These are phyloP conservation scores for Cystobasidium onofrii DNA, from an alignment of 768 basidiomycete species.

Conservation along the genomic window DNA sequence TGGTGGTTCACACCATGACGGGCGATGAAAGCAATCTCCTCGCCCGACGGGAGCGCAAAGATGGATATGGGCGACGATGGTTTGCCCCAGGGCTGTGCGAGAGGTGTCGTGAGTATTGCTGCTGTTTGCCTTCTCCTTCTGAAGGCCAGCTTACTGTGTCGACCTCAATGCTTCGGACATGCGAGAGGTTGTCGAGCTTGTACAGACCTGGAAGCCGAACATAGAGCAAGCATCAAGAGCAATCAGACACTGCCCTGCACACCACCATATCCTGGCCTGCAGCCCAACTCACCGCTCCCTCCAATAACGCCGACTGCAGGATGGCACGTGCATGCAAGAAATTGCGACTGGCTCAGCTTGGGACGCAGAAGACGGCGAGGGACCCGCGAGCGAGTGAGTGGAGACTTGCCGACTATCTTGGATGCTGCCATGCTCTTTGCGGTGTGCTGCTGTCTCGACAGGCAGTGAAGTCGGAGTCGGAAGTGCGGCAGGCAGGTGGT, in stretches of 20 bases:
- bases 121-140: background rate
- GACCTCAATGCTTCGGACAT: conserved; percentile 19
- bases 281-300: conserved; percentile 3
- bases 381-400: background rate
- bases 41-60: conserved; percentile 70
- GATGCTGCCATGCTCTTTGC: background rate
- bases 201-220: conserved; percentile 15
- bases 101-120: too few species aligned
- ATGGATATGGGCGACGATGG: conserved; percentile 58
- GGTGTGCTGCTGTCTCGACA: too few species aligned
- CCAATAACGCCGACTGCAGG: conserved; percentile 22
- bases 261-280: background rate
- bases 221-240: background rate
- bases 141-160: conserved; percentile 24
- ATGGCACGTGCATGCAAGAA: conserved; percentile 6
- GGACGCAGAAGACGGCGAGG: background rate
- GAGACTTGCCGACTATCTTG: conserved; percentile 14
- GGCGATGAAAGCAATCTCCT: conserved; percentile 73
- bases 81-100: conserved; percentile 26
- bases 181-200: conserved; percentile 31
- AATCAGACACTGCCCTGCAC: background rate
- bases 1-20: conserved; percentile 78
- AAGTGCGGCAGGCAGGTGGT: too few species aligned
- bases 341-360: conserved; percentile 3
- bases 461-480: too few species aligned